Evolutionary conservation across 495 filamentous ascomycete genomes (phyloP).

Genomic region (Penicillium maclennaniae): DNA sequence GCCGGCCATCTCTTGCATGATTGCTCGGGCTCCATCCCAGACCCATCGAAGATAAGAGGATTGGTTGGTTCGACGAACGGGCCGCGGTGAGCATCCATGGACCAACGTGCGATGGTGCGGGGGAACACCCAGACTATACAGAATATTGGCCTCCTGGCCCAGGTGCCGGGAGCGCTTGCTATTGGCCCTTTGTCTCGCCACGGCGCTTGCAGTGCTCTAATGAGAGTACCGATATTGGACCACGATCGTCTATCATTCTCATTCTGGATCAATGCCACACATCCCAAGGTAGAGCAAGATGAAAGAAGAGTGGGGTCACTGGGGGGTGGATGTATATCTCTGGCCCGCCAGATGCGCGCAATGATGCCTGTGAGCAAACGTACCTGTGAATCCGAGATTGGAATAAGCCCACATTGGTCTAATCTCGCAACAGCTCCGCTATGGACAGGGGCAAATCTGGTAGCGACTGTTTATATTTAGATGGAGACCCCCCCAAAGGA

Average conservation of each 20-base stretch:
- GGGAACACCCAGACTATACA: neutral
- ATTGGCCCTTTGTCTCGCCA: conserved; percentile 1
- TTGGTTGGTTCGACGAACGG: conserved; percentile 16
- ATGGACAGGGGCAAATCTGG: neutral
- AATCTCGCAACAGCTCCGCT: neutral
- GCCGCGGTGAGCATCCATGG: conserved; percentile 6
- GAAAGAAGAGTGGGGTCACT: too few species aligned
- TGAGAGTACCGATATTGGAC: conserved; percentile 4
- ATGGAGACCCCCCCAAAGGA: neutral
- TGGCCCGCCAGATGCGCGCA: too few species aligned
- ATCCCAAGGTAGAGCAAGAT: neutral
- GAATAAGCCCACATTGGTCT: too few species aligned
- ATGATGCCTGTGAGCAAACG: neutral
- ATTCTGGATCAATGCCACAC: neutral
- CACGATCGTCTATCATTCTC: neutral
- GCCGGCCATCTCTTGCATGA: neutral
- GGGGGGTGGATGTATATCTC: neutral
- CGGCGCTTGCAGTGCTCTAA: conserved; percentile 17
- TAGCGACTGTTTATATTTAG: neutral
- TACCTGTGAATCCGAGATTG: too few species aligned
- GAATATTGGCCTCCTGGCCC: too few species aligned
- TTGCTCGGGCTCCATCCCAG: neutral
- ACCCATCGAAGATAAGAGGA: neutral
- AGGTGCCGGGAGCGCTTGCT: too few species aligned
- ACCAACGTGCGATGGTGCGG: neutral